Evolutionary conservation across 345 rosid genomes (phyloP).

Genomic region (Trapa incisa): DNA sequence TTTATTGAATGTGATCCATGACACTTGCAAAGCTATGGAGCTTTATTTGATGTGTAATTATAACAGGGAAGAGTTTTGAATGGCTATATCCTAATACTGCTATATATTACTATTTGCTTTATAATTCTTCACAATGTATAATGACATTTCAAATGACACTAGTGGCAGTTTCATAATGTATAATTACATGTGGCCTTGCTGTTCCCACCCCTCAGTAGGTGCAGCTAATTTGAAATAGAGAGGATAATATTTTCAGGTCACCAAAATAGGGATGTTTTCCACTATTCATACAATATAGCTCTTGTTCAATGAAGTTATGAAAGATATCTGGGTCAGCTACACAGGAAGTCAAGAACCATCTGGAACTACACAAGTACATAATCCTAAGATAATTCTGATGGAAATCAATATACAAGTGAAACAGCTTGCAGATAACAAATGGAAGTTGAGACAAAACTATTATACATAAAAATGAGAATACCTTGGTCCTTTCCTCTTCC

Average conservation of each 20-base stretch:
- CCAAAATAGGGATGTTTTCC: not conserved
- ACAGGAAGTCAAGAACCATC: not conserved
- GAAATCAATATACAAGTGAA: not conserved
- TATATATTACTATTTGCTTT: not conserved
- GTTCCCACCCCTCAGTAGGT: not conserved
- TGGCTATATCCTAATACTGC: not conserved
- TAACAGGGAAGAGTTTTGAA: not conserved
- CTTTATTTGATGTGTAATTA: not conserved
- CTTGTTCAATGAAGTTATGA: not conserved
- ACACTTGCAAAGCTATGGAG: not conserved
- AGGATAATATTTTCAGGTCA: not conserved
- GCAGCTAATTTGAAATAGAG: not conserved
- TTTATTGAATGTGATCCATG: not conserved
- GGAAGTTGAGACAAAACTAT: not conserved
- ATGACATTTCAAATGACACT: not conserved
- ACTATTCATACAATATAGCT: not conserved
- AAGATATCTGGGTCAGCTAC: not conserved
- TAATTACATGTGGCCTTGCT: not conserved
- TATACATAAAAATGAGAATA: constrained; percentile 12
- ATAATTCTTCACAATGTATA: not conserved
- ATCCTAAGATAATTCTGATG: not conserved
- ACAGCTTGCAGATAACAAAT: not conserved
- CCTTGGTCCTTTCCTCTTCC: constrained; percentile 97
- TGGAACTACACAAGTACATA: not conserved
- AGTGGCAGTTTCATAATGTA: not conserved